Conservation (phyloP, 2,329 filamentous ascomycete genomes). For the Aspergillus uvarum region DNA sequence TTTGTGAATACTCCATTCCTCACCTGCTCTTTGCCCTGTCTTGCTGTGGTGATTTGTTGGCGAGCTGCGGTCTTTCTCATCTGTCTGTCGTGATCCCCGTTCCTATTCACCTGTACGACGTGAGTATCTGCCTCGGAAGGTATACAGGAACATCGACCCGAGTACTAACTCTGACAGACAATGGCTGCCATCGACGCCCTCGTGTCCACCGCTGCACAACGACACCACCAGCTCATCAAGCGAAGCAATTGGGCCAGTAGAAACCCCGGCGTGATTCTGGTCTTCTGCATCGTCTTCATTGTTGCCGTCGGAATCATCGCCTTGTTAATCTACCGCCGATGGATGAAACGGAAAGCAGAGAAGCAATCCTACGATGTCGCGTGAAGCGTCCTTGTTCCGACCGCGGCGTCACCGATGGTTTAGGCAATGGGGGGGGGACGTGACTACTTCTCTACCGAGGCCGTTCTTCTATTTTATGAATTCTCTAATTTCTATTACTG, state of each 20-base stretch:
- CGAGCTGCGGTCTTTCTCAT: neutral
- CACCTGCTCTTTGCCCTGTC: neutral
- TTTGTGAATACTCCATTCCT: neutral
- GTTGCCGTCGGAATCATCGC: slow-evolving; percentile 52
- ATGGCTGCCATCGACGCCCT: slow-evolving; percentile 34
- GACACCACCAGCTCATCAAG: slow-evolving; percentile 39
- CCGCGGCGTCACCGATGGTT: no score
- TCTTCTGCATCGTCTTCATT: slow-evolving; percentile 61
- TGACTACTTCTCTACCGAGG: neutral
- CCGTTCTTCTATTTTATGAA: neutral
- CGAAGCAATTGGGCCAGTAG: slow-evolving; percentile 55
- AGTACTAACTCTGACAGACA: neutral
- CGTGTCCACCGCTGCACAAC: slow-evolving; percentile 10
- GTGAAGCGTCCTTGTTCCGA: no score
- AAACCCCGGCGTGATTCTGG: slow-evolving; percentile 62
- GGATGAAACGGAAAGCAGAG: slow-evolving; percentile 34
- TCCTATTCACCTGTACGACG: neutral
- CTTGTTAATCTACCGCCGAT: slow-evolving; percentile 52
- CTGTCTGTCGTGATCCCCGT: neutral
- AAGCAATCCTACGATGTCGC: slow-evolving; percentile 20
- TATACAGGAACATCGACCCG: neutral
- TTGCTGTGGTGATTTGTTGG: neutral
- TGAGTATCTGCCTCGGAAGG: neutral
- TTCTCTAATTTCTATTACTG: neutral
- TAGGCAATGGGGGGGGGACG: neutral